Evolutionary conservation across 257 asterid genomes (phyloP).

Genomic region (Fraxinus quadrangulata): DNA sequence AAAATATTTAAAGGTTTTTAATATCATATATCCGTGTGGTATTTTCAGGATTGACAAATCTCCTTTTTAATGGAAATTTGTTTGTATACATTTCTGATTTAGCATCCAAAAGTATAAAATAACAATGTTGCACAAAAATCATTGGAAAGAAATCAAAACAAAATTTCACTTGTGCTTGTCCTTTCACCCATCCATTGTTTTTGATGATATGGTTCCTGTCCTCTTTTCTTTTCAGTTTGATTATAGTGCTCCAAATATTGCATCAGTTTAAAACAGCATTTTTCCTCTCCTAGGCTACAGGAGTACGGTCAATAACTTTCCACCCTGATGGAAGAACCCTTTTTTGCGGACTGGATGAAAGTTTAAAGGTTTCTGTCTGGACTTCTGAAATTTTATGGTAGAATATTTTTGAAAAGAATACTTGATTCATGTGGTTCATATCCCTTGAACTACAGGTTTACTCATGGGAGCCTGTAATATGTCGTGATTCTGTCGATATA

Average conservation of each 20-base stretch:
- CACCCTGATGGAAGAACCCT: slow-evolving; percentile 95
- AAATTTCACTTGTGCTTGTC: slow-evolving; percentile 12
- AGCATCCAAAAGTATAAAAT: not conserved
- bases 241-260: slow-evolving; percentile 14
- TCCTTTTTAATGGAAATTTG: not conserved
- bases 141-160: slow-evolving; percentile 23
- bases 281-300: slow-evolving; percentile 59
- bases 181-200: not conserved
- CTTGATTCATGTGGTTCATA: slow-evolving; percentile 24
- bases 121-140: not conserved
- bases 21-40: slow-evolving; percentile 3
- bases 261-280: slow-evolving; percentile 26
- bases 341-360: slow-evolving; percentile 88
- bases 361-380: slow-evolving; percentile 70
- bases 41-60: not conserved
- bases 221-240: slow-evolving; percentile 4
- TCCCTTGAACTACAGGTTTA: slow-evolving; percentile 63
- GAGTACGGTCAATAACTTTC: slow-evolving; percentile 80
- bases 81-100: slow-evolving; percentile 5
- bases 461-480: slow-evolving; percentile 97
- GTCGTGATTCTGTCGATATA: slow-evolving; percentile 93
- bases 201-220: slow-evolving; percentile 3
- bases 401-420: slow-evolving; percentile 19
- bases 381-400: slow-evolving; percentile 13
- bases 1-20: not conserved